These are phyloP conservation scores for Chaetomium olivaceum DNA, from an alignment of 2,329 filamentous ascomycete genomes.

Conservation along the genomic window DNA sequence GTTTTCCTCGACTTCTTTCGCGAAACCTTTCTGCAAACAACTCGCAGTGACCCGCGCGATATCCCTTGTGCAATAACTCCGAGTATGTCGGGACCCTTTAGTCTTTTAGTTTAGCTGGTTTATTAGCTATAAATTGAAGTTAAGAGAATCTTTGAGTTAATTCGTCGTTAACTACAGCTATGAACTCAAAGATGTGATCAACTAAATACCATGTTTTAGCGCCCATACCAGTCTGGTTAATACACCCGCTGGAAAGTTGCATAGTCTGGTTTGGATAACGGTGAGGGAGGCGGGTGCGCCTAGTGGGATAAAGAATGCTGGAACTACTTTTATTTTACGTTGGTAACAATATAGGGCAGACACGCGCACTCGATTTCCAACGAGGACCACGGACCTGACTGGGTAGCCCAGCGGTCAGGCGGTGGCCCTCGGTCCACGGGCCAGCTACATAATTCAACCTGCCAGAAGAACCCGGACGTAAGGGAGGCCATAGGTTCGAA, in stretches of 20 bases:
- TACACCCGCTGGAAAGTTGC: slow-evolving; percentile 20
- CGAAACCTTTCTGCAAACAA: not conserved
- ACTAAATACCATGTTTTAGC: slow-evolving; percentile 40
- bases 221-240: slow-evolving; percentile 40
- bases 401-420: too few species aligned
- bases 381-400: too few species aligned
- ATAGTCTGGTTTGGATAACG: slow-evolving; percentile 30
- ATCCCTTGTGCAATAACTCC: not conserved
- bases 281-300: slow-evolving; percentile 32
- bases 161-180: slow-evolving; percentile 40
- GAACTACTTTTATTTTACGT: not conserved
- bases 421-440: too few species aligned
- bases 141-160: slow-evolving; percentile 39
- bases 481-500: too few species aligned
- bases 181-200: slow-evolving; percentile 36
- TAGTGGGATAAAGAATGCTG: not conserved
- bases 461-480: too few species aligned
- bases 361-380: too few species aligned
- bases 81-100: not conserved
- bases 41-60: not conserved
- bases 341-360: not conserved
- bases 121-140: too few species aligned
- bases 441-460: not conserved
- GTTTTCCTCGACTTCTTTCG: too few species aligned
- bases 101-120: slow-evolving; percentile 21